Conservation (phyloP, 495 filamentous ascomycete genomes). For the Zalerion maritima region DNA sequence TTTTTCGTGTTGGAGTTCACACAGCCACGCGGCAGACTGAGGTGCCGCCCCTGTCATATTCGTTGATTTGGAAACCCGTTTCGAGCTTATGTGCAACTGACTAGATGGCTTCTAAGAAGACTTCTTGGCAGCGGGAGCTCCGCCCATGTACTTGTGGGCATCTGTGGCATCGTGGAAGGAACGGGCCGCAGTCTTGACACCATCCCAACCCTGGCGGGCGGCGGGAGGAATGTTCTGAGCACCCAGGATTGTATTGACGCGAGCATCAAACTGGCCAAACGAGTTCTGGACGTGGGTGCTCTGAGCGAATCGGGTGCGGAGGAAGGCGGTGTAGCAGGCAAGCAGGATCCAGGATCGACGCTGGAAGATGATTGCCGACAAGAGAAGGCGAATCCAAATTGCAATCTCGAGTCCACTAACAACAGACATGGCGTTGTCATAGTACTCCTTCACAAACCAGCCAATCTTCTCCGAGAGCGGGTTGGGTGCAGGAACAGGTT, state of each 20-base stretch:
- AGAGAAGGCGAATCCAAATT: conserved; percentile 68
- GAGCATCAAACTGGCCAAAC: conserved; percentile 53
- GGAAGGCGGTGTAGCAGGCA: conserved; percentile 74
- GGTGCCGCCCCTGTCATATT: too few relatives aligned
- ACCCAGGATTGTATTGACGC: conserved; percentile 65
- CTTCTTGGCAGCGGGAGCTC: conserved; percentile 38
- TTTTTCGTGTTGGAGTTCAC: too few relatives aligned
- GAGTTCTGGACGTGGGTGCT: conserved; percentile 80
- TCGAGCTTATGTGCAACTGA: too few relatives aligned
- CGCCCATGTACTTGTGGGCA: conserved; percentile 49
- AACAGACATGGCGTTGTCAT: conserved; percentile 75
- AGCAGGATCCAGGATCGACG: conserved; percentile 83
- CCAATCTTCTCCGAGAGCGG: conserved; percentile 69
- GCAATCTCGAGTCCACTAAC: conserved; percentile 62
- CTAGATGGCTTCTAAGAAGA: too few relatives aligned
- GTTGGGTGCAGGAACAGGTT: conserved; percentile 47
- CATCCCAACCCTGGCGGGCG: conserved; percentile 70
- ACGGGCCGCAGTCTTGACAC: conserved; percentile 54
- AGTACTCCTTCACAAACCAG: conserved; percentile 92
- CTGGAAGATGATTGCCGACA: conserved; percentile 69
- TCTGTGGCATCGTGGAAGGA: conserved; percentile 73
- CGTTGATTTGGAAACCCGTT: too few relatives aligned
- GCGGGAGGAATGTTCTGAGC: conserved; percentile 78
- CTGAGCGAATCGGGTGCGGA: conserved; percentile 79
- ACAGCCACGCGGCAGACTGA: too few relatives aligned